Conservation (phyloP, 2,329 filamentous ascomycete genomes). For the Aspergillus oerlinghausenensis region DNA sequence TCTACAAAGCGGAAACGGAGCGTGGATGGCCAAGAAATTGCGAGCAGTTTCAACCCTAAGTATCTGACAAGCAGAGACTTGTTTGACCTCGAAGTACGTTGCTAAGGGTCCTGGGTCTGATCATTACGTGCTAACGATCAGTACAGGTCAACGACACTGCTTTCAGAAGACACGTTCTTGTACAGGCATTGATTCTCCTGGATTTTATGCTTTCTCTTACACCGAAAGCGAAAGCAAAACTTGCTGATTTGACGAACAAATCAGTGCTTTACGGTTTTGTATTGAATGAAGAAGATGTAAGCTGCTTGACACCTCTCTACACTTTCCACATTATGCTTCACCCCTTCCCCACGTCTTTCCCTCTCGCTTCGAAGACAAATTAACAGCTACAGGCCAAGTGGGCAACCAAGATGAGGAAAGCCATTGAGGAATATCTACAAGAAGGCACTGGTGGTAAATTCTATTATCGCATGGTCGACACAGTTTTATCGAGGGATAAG, state of each 20-base stretch:
- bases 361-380: not conserved
- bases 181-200: conserved; percentile 89
- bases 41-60: conserved; percentile 87
- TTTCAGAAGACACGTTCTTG: conserved; percentile 88
- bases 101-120: not conserved
- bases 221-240: conserved; percentile 72
- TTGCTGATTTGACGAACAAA: conserved; percentile 71
- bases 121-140: conserved; percentile 19
- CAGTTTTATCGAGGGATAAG: conserved; percentile 89
- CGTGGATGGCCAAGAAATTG: conserved; percentile 57
- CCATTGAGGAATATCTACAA: conserved; percentile 78
- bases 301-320: conserved; percentile 6
- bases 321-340: not conserved
- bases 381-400: conserved; percentile 63
- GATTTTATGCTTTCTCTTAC: conserved; percentile 94
- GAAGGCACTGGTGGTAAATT: conserved; percentile 79
- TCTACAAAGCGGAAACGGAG: conserved; percentile 67
- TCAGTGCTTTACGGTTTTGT: conserved; percentile 80
- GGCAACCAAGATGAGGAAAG: conserved; percentile 71
- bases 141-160: conserved; percentile 81
- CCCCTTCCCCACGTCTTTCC: not conserved
- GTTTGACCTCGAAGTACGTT: conserved; percentile 81
- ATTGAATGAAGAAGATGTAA: conserved; percentile 77
- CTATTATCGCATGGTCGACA: conserved; percentile 95
- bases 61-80: conserved; percentile 96